phyloP scores from a whole-genome alignment of 306 rosid species.

The Hylodesmum podocarpum region DNA sequence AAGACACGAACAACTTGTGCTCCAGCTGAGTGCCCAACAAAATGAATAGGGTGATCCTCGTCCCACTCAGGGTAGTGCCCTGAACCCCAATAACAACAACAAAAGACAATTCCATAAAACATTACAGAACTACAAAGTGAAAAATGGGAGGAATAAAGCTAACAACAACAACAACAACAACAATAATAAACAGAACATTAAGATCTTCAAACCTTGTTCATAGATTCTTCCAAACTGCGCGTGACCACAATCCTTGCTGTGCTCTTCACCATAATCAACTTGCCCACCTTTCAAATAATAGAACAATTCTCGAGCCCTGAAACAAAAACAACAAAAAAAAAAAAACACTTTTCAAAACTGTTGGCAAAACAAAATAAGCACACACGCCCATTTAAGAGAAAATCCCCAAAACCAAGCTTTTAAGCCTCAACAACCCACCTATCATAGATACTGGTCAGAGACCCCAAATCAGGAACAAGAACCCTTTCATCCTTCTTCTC shows the following conservation, averaged over 20 bases:
- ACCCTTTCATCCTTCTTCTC: slow-evolving; percentile 97
- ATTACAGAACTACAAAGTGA: not conserved
- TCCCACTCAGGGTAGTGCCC: slow-evolving; percentile 98
- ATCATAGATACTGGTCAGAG: slow-evolving; percentile 85
- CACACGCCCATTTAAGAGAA: not conserved
- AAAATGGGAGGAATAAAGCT: not conserved
- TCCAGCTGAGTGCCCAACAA: slow-evolving; percentile 96
- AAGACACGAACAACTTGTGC: slow-evolving; percentile 93
- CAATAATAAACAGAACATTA: slow-evolving; percentile 21
- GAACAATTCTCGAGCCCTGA: slow-evolving; percentile 94
- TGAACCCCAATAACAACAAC: slow-evolving; percentile 37
- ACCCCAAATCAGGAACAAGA: slow-evolving; percentile 98
- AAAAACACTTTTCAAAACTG: not conserved
- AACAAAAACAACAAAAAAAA: not conserved
- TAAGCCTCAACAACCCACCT: slow-evolving; percentile 45
- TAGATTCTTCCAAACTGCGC: slow-evolving; percentile 77
- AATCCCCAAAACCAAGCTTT: not conserved
- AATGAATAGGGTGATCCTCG: slow-evolving; percentile 92
- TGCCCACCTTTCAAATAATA: slow-evolving; percentile 95
- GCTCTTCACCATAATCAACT: slow-evolving; percentile 93
- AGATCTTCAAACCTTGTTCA: slow-evolving; percentile 64
- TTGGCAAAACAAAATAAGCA: not conserved
- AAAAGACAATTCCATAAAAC: slow-evolving; percentile 11
- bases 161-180: not conserved
- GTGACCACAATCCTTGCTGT: slow-evolving; percentile 87